A percentile compares a stretch with the other conserved stretches of the same genome.
Evolutionary conservation across 2,329 filamentous ascomycete genomes (phyloP).

Genomic region (Beauveria sp.): DNA sequence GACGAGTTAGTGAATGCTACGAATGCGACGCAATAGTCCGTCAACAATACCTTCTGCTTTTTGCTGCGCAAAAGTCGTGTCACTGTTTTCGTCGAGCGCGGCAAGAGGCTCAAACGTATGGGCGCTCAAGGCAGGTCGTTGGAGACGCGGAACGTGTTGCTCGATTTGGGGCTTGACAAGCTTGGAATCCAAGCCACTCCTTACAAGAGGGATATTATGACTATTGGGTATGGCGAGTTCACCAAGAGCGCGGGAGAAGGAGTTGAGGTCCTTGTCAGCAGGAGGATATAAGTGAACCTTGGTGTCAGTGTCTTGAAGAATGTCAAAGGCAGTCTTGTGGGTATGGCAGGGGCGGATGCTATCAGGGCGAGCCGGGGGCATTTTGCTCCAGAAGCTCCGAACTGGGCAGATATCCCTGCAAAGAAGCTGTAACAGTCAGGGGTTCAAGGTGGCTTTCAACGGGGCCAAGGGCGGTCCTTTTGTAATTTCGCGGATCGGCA

Average conservation of each 20-base stretch:
- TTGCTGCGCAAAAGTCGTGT: not conserved
- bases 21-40: conserved; percentile 13
- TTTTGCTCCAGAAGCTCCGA: not conserved
- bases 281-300: conserved; percentile 7
- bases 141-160: conserved; percentile 18
- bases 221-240: conserved; percentile 21
- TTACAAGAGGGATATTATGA: conserved; percentile 16
- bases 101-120: conserved; percentile 25
- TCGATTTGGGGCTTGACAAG: conserved; percentile 14
- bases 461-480: conserved; percentile 9
- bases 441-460: conserved; percentile 6
- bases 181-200: conserved; percentile 13
- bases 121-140: conserved; percentile 24
- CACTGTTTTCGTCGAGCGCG: conserved; percentile 7
- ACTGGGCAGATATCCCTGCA: not conserved
- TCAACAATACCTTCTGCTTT: not conserved
- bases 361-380: not conserved
- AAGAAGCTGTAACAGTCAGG: conserved; percentile 8
- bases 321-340: conserved; percentile 4
- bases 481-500: conserved; percentile 17
- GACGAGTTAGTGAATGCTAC: conserved; percentile 6
- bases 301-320: not conserved
- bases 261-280: conserved; percentile 6
- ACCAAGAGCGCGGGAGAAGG: conserved; percentile 16
- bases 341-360: not conserved